These are phyloP conservation scores for Hirsutella rhossiliensis DNA, from an alignment of 2,329 filamentous ascomycete species.

Conservation along the genomic window DNA sequence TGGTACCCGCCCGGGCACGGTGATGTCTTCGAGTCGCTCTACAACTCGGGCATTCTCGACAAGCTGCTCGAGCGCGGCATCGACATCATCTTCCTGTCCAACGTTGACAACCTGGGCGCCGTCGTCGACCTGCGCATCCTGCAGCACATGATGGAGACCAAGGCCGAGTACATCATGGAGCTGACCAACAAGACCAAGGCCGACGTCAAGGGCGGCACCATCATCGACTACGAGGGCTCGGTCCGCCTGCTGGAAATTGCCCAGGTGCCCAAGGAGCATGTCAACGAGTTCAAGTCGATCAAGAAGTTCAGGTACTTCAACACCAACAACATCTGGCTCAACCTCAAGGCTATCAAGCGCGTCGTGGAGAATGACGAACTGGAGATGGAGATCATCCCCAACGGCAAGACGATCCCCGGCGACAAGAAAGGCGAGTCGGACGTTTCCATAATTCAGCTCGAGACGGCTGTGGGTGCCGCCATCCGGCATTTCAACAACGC, in stretches of 20 bases:
- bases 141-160: slow-evolving; percentile 97
- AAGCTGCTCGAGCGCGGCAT: slow-evolving; percentile 91
- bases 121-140: slow-evolving; percentile 97
- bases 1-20: slow-evolving; percentile 99
- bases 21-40: slow-evolving; percentile 98
- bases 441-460: slow-evolving; percentile 92
- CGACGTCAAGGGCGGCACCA: slow-evolving; percentile 99
- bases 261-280: slow-evolving; percentile 98
- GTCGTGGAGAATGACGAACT: slow-evolving; percentile 98
- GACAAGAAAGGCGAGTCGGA: slow-evolving; percentile 99
- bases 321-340: slow-evolving; percentile 99
- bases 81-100: slow-evolving; percentile 97
- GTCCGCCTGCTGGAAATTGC: slow-evolving; percentile 96
- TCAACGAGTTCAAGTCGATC: slow-evolving; percentile 99
- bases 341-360: slow-evolving; percentile 93
- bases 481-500: slow-evolving; percentile 98
- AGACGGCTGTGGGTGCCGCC: slow-evolving; percentile 95
- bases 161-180: slow-evolving; percentile 99
- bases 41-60: slow-evolving; percentile 97
- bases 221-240: slow-evolving; percentile 97
- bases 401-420: slow-evolving; percentile 95
- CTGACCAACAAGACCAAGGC: slow-evolving; percentile 99
- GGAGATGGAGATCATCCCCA: slow-evolving; percentile 99
- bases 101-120: slow-evolving; percentile 95
- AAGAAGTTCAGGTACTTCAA: slow-evolving; percentile 99